Percentiles rank a stretch among this genome's conserved stretches.
Conservation (phyloP, 257 asterid genomes). For the Petrea volubilis region DNA sequence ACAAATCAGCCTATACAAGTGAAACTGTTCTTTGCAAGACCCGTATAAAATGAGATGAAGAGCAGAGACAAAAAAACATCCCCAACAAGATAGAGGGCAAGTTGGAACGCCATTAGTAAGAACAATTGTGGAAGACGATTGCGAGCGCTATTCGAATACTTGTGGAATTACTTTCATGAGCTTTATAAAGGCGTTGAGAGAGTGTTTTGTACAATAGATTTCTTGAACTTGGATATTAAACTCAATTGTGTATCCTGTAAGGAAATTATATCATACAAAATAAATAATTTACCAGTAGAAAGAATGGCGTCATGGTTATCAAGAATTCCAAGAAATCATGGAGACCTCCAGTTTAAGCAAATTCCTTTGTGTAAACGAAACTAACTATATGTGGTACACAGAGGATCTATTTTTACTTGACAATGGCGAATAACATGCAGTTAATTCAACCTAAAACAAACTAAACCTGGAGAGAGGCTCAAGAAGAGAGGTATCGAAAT, state of each 20-base stretch:
- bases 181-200: no score
- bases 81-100: no score
- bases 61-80: no score
- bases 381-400: background rate
- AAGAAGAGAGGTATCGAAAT: slow-evolving; percentile 83
- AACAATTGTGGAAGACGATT: no score
- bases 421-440: background rate
- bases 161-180: no score
- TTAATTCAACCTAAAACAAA: background rate
- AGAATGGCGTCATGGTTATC: background rate
- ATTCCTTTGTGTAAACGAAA: background rate
- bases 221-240: background rate
- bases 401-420: background rate
- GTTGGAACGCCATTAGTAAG: no score
- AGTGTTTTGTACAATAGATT: no score
- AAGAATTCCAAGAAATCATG: background rate
- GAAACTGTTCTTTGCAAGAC: no score
- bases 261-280: background rate
- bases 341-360: background rate
- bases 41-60: no score
- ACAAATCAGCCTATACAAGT: no score
- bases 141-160: no score
- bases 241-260: background rate
- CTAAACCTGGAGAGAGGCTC: slow-evolving; percentile 86
- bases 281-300: background rate